Conservation (phyloP, 768 basidiomycete species). For the Naematelia encephala region DNA sequence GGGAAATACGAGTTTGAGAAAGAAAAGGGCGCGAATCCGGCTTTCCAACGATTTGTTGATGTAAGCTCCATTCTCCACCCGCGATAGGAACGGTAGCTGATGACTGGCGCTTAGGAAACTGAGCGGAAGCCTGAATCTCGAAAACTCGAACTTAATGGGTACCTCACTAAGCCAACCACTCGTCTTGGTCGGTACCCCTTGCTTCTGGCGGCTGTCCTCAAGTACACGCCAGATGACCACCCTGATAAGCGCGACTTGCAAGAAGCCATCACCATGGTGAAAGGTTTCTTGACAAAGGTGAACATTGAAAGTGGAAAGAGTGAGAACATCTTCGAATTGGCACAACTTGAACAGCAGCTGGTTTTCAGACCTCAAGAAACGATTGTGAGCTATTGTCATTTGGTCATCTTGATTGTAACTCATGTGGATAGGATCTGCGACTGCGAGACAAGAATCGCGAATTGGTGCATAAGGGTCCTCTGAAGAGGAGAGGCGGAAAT, state of each 20-base stretch:
- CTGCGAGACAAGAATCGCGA: slow-evolving; percentile 83
- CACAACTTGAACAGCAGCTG: slow-evolving; percentile 88
- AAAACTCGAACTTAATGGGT: slow-evolving; percentile 95
- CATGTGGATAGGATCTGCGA: slow-evolving; percentile 66
- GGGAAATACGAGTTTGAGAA: slow-evolving; percentile 99
- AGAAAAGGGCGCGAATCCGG: slow-evolving; percentile 89
- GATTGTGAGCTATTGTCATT: slow-evolving; percentile 60
- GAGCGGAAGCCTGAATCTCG: slow-evolving; percentile 92
- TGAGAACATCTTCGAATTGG: slow-evolving; percentile 92
- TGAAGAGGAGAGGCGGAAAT: slow-evolving; percentile 75
- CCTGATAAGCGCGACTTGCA: slow-evolving; percentile 75
- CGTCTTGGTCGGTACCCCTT: slow-evolving; percentile 95
- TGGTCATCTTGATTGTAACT: slow-evolving; percentile 4
- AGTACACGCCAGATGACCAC: slow-evolving; percentile 85
- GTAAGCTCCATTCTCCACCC: no score
- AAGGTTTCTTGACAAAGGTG: slow-evolving; percentile 79
- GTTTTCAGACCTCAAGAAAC: slow-evolving; percentile 84
- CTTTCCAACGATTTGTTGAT: slow-evolving; percentile 93
- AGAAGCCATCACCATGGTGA: slow-evolving; percentile 70
- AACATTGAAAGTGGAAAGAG: slow-evolving; percentile 91
- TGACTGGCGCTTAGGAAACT: slow-evolving; percentile 59
- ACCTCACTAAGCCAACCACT: slow-evolving; percentile 96
- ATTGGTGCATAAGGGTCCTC: slow-evolving; percentile 80
- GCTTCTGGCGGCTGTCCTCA: slow-evolving; percentile 82
- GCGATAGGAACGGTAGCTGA: not conserved